Percentiles rank a stretch among this genome's conserved stretches.
These are phyloP conservation scores for Fusarium praegraminearum DNA, from an alignment of 2,329 filamentous ascomycete species.

Conservation along the genomic window DNA sequence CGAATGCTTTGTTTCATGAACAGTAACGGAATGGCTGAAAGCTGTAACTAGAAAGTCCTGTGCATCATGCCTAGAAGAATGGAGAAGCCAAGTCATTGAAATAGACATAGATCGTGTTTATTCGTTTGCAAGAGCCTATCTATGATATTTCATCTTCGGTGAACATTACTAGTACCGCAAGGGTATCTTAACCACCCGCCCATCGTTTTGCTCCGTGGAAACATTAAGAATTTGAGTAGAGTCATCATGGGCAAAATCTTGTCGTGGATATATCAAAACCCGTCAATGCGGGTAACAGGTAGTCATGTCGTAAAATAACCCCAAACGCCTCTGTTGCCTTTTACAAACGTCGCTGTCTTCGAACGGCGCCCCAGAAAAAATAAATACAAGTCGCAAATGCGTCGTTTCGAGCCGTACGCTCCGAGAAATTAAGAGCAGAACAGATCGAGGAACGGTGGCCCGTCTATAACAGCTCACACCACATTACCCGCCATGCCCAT, in stretches of 20 bases:
- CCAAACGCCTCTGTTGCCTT: constrained; percentile 40
- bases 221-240: constrained; percentile 27
- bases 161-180: constrained; percentile 28
- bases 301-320: constrained; percentile 12
- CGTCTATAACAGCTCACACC: constrained; percentile 54
- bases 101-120: constrained; percentile 28
- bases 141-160: constrained; percentile 21
- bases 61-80: not conserved
- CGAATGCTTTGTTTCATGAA: constrained; percentile 4
- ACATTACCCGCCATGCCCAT: constrained; percentile 92
- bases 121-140: constrained; percentile 22
- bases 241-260: constrained; percentile 10
- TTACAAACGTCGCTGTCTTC: constrained; percentile 23
- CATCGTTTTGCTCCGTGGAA: constrained; percentile 14
- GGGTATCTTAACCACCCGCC: constrained; percentile 35
- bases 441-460: constrained; percentile 20
- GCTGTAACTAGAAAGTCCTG: constrained; percentile 5
- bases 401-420: constrained; percentile 16
- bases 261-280: constrained; percentile 21
- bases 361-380: constrained; percentile 22
- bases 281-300: constrained; percentile 22
- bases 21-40: constrained; percentile 11
- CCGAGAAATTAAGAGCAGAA: not conserved
- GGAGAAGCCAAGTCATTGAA: not conserved
- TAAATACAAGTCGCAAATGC: constrained; percentile 34